Evolutionary conservation across 73 alveolate genomes (phyloP), one percentile per base, ranked within the genome.

Genomic region (Breviolum minutum): DNA sequence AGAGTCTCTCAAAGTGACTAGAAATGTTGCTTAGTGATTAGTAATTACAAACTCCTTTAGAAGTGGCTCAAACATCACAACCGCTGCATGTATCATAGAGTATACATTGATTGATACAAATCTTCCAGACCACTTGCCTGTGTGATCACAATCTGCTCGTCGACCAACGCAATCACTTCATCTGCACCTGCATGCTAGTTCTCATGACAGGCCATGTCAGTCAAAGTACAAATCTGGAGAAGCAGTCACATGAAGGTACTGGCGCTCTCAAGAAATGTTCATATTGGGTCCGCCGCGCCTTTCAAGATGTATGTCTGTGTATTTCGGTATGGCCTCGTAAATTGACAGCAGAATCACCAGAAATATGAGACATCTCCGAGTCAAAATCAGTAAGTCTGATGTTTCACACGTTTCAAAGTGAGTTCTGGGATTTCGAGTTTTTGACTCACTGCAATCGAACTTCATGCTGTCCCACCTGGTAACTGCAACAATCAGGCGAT

Each of bases 101-200:
- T 12, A 26, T 19, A 30, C 13, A 17, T 30, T 71, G 81, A 71
- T 71, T 8, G 13, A 26, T 71, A 19, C 13, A 19, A 22, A 8
- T 71, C 82, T 71, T 22, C 48, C 74, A 20, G 74, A 71, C 4
- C 12, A 16, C 79, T 8, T 8, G 88, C 97, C 99, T 99, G 99
- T 29, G 99, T 99, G 32, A 94, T 92, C 30, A 99, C 99, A 87
- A 99, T 99, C 86, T 99, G 99, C 99, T 99, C 99, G 99, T 99
- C 99, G 19, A 99, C 96, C 95, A 96, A 68, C 5, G 99, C 99
- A 99, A 99, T 97, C 76, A 95, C 99, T 69, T 83, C 98, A 32
- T 93, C 98, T 22, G 98, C 98, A 24, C 97, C 97, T 90, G 95
- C 77, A 84, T 22, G n/a, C 11, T 24, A 48, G 54, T 40, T 40